Evolutionary conservation across 164 flowering plant genomes (phyloP).

Genomic region (Paratinospora sagittata): DNA sequence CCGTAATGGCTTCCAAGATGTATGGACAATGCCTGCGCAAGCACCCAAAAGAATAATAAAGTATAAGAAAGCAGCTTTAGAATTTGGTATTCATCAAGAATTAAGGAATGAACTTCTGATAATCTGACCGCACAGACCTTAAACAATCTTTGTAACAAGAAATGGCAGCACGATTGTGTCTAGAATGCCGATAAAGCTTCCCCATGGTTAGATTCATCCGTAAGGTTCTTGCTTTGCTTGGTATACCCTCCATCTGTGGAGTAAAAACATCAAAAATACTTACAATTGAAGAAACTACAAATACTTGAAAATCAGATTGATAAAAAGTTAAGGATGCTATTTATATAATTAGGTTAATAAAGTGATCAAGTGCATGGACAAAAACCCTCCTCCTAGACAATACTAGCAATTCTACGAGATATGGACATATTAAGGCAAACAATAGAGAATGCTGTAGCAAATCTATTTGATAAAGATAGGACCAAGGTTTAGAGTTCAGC

Average conservation of each 20-base stretch:
- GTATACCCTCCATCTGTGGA: conserved; percentile 86
- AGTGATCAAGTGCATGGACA: not conserved
- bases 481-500: not conserved
- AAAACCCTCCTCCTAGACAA: not conserved
- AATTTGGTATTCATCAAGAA: not conserved
- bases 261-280: conserved; percentile 1
- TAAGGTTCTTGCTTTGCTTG: conserved; percentile 75
- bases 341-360: too few species aligned
- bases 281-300: not conserved
- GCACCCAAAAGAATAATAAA: conserved; percentile 4
- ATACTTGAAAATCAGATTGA: too few species aligned
- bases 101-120: not conserved
- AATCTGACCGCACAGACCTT: conserved; percentile 44
- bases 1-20: conserved; percentile 73
- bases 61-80: not conserved
- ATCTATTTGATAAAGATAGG: not conserved
- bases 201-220: conserved; percentile 82
- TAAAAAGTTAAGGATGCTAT: too few species aligned
- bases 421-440: not conserved
- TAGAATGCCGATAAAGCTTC: conserved; percentile 69
- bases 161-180: conserved; percentile 66
- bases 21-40: conserved; percentile 75
- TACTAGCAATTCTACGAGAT: not conserved
- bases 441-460: not conserved
- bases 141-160: conserved; percentile 81